Base-by-base conservation (phyloP, 495 filamentous ascomycete genomes). In the Platismatia glauca region DNA sequence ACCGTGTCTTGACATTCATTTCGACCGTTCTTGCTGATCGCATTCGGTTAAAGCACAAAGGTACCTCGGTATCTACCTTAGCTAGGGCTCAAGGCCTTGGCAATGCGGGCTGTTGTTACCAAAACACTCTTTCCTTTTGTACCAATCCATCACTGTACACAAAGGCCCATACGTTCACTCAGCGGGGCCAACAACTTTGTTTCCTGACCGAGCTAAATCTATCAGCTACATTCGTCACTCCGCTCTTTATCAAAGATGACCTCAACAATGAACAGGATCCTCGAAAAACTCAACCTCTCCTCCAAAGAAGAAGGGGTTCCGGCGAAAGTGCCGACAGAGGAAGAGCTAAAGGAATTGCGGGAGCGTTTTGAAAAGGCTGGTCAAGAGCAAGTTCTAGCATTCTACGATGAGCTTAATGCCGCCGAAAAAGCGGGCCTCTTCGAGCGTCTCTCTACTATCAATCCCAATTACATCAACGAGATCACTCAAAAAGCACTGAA, bases 351-450 rank as follows among this genome's bases (percentile, higher is more conserved):
- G 56, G 76, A 84, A 67, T 84, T 99, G 29, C 82, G 82, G 74
- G 75, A 86, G 61, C 89, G 89, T 70, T 99, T 95, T 76, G 80
- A 81, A 52, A 77, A 84, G 50, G 90, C 89, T 57, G 82, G 80
- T 24, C 94, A 99, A 77, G 89, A 85, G 43, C 94, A 99, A 50
- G 90, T 99, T 46, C 90, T 97, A 71, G 79, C 88, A 24, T 97
- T 96, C 76, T 93, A 84, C 77, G 89, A 97, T 66, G 80, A 86
- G 61, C 84, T 99, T 57, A 78, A 76, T 57, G 74, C 76, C 24
- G 70, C 78, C 48, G 91, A 96, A 65, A 90, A 96, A 75, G 84
- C 84, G 38, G 74, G 80, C 9, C 82, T 99, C 62, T 96, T 83
- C 79, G 78, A 87, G 71, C 95, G 96, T 72, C 80, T 97, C 57